phyloP scores from a whole-genome alignment of 2,329 filamentous ascomycete species.

The Fusarium sulawesiense region DNA sequence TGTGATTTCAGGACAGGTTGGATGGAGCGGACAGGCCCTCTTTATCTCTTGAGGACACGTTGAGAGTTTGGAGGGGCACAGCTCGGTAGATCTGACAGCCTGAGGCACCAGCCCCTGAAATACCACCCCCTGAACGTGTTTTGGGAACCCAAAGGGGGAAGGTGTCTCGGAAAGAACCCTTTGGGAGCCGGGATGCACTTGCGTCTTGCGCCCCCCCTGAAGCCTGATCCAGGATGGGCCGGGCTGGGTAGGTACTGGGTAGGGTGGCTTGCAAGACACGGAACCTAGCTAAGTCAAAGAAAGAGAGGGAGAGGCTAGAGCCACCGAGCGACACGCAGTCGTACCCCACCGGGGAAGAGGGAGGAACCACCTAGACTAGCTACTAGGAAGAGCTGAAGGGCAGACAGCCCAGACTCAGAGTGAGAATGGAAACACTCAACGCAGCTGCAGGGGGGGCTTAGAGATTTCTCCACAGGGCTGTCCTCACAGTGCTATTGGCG shows the following conservation, averaged over 20 bases:
- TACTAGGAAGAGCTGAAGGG: constrained; percentile 15
- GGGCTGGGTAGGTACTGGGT: not conserved
- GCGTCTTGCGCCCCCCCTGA: not conserved
- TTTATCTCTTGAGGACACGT: constrained; percentile 55
- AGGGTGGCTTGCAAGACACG: constrained; percentile 28
- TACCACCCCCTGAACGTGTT: constrained; percentile 30
- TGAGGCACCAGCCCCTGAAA: constrained; percentile 47
- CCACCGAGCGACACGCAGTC: constrained; percentile 28
- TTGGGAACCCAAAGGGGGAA: constrained; percentile 25
- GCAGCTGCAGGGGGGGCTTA: constrained; percentile 34
- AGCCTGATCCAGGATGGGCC: constrained; percentile 19
- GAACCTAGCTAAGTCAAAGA: not conserved
- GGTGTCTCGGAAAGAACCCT: constrained; percentile 25
- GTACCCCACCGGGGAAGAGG: not conserved
- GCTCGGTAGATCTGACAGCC: constrained; percentile 36
- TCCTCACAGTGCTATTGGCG: constrained; percentile 25
- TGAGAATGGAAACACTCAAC: constrained; percentile 26
- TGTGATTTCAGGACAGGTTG: constrained; percentile 29
- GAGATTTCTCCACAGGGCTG: constrained; percentile 9
- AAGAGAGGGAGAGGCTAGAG: constrained; percentile 2
- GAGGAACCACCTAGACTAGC: constrained; percentile 6
- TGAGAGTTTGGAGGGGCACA: constrained; percentile 36
- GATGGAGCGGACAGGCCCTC: constrained; percentile 44
- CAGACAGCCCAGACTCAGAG: no score
- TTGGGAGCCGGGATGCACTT: constrained; percentile 28